A percentile compares a stretch with the other conserved stretches of the same genome.
Evolutionary conservation across 164 flowering plant species (phyloP).

Genomic region (Stephania yunnanensis): DNA sequence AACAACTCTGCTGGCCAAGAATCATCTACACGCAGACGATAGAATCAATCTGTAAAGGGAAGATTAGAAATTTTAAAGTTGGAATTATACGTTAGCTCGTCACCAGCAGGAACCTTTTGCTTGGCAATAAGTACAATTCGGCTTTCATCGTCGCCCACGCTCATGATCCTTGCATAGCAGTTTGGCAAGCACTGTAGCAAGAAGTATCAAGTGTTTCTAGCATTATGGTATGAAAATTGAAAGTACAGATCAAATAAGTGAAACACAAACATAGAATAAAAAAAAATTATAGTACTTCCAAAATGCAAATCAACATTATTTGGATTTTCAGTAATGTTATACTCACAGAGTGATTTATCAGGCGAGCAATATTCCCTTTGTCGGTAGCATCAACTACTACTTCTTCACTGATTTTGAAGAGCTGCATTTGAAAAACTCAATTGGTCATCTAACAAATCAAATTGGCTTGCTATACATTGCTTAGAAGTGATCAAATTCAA

Average conservation of each 20-base stretch:
- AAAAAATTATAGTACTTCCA: not conserved
- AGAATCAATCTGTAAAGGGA: not conserved
- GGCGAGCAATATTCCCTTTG: conserved; percentile 86
- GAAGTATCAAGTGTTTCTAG: conserved; percentile 3
- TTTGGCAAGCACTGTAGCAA: conserved; percentile 85
- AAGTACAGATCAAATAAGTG: not conserved
- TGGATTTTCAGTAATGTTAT: not conserved
- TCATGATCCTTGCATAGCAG: conserved; percentile 95
- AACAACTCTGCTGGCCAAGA: not conserved
- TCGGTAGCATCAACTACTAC: conserved; percentile 91
- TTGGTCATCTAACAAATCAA: not conserved
- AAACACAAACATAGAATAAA: not conserved
- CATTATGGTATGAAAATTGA: not conserved
- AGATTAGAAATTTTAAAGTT: conserved; percentile 10
- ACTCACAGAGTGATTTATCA: conserved; percentile 91
- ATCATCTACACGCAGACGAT: not conserved
- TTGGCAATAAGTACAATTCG: conserved; percentile 94
- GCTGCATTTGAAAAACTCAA: conserved; percentile 37
- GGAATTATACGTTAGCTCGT: conserved; percentile 72
- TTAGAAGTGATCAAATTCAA: too few species aligned
- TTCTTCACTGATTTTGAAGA: conserved; percentile 89
- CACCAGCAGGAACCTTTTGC: conserved; percentile 70
- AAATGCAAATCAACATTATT: not conserved
- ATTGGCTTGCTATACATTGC: too few species aligned
- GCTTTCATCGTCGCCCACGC: conserved; percentile 62